phyloP scores from a whole-genome alignment of 768 basidiomycete genomes.

The Leccinum fibrillosum region DNA sequence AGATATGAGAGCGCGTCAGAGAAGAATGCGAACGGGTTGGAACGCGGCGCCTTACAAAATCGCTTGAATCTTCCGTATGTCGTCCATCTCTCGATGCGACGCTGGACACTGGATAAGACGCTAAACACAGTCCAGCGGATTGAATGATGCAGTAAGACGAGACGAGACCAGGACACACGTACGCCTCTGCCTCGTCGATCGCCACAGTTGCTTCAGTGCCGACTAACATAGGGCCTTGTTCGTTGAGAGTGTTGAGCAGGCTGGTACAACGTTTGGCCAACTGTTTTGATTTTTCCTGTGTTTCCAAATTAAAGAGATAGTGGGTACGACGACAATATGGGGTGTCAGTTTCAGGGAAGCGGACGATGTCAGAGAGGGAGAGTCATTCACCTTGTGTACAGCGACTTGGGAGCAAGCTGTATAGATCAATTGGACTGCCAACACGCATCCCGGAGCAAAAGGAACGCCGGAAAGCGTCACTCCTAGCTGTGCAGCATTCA shows the following conservation, averaged over 20 bases:
- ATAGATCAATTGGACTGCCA: conserved; percentile 44
- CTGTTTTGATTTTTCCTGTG: conserved; percentile 41
- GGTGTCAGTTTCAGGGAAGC: neutral
- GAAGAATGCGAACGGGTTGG: neutral
- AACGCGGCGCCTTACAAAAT: conserved; percentile 34
- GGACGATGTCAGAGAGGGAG: neutral
- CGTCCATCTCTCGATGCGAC: conserved; percentile 39
- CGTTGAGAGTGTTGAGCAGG: conserved; percentile 38
- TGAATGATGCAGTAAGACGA: neutral
- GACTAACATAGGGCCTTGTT: conserved; percentile 36
- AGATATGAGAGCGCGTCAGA: conserved; percentile 1
- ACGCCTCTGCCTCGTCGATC: conserved; percentile 46
- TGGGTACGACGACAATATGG: neutral
- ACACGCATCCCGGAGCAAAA: conserved; percentile 42
- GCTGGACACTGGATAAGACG: conserved; percentile 39
- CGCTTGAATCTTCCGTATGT: conserved; percentile 36
- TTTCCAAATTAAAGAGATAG: neutral
- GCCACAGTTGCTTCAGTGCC: conserved; percentile 39
- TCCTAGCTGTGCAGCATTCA: conserved; percentile 40
- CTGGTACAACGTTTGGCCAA: conserved; percentile 41
- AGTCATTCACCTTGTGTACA: conserved; percentile 44
- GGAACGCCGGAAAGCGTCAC: conserved; percentile 45
- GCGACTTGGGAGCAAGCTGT: conserved; percentile 43
- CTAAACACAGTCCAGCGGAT: conserved; percentile 24
- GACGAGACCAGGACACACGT: conserved; percentile 16